Base-by-base conservation (phyloP, 2,329 filamentous ascomycete species). In the Sphaerulina musiva region DNA sequence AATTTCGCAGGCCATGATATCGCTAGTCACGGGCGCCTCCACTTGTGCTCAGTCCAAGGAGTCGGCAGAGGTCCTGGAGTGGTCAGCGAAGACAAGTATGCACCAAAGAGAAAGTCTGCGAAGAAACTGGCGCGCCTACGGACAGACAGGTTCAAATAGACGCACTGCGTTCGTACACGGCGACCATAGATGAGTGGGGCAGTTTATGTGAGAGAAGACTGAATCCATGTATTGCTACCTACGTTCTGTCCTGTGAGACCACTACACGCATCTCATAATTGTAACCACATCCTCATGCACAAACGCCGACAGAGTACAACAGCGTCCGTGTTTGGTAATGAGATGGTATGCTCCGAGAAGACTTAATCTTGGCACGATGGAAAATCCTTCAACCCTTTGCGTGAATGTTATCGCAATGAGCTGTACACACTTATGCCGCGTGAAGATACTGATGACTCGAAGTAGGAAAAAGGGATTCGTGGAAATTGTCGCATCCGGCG, bases 341-440 rank as follows among this genome's bases (percentile, higher is more conserved):
- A 75, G 71, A 70, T 69, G 73, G 74, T 62, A 64, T 59, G 68
- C 50, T 52, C 58, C 59, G 55, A 59, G 59, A 56, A 46, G 48
- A 48, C 48, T 67, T 72, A 70, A 75, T 85, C 75, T 85, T 74
- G 82, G 82, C 82, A 84, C 80, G 81, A 74, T 68, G 61, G 68
- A 76, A 73, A 61, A 78, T 83, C 82, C 81, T 85, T 84, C 81
- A 84, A 79, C 78, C 74, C 76, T 76, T 76, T 64, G 76, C 79
- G 83, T 80, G 71, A 76, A 68, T 59, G 76, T 70, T 53, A 38
- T 52, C 73, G 74, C 75, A 71, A 76, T 78, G 76, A 75, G 81
- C 81, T 84, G 82, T 85, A 85, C 82, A 85, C 82, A 85, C 81
- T 79, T 78, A 84, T 84, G 82, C 82, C 72, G 62, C 73, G 58